Evolutionary conservation across 129 eudicot species (phyloP).

Genomic region (Flaveria bidentis): DNA sequence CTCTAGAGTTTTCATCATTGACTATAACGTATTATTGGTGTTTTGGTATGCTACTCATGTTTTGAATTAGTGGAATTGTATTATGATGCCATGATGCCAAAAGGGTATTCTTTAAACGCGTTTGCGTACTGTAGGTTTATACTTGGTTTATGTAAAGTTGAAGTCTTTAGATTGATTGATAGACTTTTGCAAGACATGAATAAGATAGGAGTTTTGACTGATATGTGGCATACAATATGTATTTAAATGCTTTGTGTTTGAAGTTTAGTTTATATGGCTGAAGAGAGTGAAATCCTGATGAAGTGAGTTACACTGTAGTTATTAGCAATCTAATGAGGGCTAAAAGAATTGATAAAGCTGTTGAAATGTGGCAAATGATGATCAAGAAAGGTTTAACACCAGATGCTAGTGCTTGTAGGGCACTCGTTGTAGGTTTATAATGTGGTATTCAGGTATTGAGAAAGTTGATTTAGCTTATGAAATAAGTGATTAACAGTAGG

Average conservation of each 20-base stretch:
- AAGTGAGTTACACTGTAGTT: no score
- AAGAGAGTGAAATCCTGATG: no score
- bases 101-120: constrained; percentile 72
- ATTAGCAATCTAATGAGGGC: constrained; percentile 49
- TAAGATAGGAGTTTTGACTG: constrained; percentile 60
- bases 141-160: constrained; percentile 49
- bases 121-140: constrained; percentile 84
- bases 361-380: constrained; percentile 79
- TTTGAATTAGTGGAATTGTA: constrained; percentile 61
- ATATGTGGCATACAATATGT: constrained; percentile 42
- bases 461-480: no score
- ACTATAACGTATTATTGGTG: constrained; percentile 70
- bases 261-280: no score
- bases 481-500: no score
- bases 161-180: constrained; percentile 57
- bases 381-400: constrained; percentile 50
- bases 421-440: constrained; percentile 33
- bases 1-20: constrained; percentile 71
- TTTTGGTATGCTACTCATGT: no score
- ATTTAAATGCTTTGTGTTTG: constrained; percentile 56
- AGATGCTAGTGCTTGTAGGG: constrained; percentile 62
- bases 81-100: constrained; percentile 53
- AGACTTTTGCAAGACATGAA: constrained; percentile 69
- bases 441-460: no score
- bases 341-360: constrained; percentile 49